These are phyloP conservation scores for Spathaspora girioi DNA, from an alignment of 805 yeast genomes.

Conservation along the genomic window DNA sequence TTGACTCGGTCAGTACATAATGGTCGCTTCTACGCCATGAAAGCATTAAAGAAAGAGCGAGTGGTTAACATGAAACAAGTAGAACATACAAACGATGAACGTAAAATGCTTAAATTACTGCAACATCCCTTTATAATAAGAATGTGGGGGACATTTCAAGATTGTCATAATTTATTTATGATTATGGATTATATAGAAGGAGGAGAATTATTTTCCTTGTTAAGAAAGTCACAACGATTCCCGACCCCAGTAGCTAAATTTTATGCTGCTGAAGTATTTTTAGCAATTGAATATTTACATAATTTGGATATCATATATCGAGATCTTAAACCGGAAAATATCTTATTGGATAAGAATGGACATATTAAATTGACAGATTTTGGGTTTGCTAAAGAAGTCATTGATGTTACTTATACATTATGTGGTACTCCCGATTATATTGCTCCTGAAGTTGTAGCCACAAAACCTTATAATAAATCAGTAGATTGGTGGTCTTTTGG, in stretches of 20 bases:
- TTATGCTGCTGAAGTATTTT: constrained; percentile 59
- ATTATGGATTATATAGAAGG: constrained; percentile 66
- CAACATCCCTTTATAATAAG: constrained; percentile 59
- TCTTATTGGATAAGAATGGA: constrained; percentile 54
- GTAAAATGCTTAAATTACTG: constrained; percentile 54
- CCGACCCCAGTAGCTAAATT: constrained; percentile 64
- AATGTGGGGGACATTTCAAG: constrained; percentile 70
- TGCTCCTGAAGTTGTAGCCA: constrained; percentile 64
- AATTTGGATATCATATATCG: constrained; percentile 57
- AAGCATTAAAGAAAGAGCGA: constrained; percentile 53
- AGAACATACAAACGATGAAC: constrained; percentile 61
- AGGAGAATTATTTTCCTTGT: constrained; percentile 54
- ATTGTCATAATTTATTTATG: constrained; percentile 54
- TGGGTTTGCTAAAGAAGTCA: constrained; percentile 61
- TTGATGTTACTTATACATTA: constrained; percentile 56
- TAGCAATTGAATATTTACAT: constrained; percentile 57
- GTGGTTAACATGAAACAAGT: constrained; percentile 62
- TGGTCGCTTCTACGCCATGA: constrained; percentile 58
- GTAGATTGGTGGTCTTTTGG: constrained; percentile 70
- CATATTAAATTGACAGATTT: constrained; percentile 60
- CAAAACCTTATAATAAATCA: constrained; percentile 58
- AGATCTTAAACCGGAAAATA: constrained; percentile 61
- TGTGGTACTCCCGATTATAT: constrained; percentile 66
- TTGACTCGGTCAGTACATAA: constrained; percentile 56
- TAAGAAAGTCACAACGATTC: constrained; percentile 55